These are phyloP conservation scores for Claviceps sorghi DNA, from an alignment of 2,329 filamentous ascomycete species.

Conservation along the genomic window DNA sequence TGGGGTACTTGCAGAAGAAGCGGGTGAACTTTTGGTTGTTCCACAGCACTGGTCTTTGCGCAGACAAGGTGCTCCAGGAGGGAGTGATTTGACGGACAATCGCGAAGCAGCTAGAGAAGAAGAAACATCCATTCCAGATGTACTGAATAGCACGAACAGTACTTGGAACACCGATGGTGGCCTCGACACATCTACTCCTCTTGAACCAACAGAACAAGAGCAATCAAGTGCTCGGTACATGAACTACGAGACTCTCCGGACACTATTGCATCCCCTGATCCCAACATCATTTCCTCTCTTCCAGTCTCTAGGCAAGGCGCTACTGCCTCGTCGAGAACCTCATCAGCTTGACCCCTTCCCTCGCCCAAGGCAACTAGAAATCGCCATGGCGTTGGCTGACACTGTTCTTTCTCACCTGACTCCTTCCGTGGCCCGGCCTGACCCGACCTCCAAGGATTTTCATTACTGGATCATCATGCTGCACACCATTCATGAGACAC, in stretches of 20 bases:
- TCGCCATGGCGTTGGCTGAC: slow-evolving; percentile 54
- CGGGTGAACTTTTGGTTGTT: slow-evolving; percentile 56
- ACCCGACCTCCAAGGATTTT: slow-evolving; percentile 47
- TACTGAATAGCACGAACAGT: slow-evolving; percentile 13
- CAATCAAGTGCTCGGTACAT: slow-evolving; percentile 33
- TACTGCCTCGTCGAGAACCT: slow-evolving; percentile 56
- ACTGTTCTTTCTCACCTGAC: slow-evolving; percentile 55
- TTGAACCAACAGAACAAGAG: slow-evolving; percentile 27
- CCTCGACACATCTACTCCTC: slow-evolving; percentile 11
- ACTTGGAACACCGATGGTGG: slow-evolving; percentile 13
- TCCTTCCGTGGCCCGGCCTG: slow-evolving; percentile 25
- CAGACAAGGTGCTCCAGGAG: slow-evolving; percentile 16
- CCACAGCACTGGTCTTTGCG: slow-evolving; percentile 49
- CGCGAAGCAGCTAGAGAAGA: slow-evolving; percentile 8
- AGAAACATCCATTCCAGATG: slow-evolving; percentile 19
- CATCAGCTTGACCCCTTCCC: slow-evolving; percentile 42
- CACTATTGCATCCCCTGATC: slow-evolving; percentile 64
- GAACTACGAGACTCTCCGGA: slow-evolving; percentile 66
- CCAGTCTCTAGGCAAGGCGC: slow-evolving; percentile 67
- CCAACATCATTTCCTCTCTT: slow-evolving; percentile 73
- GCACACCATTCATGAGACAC: slow-evolving; percentile 60
- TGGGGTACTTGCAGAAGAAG: slow-evolving; percentile 73
- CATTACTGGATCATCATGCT: slow-evolving; percentile 74
- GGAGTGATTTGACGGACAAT: slow-evolving; percentile 11
- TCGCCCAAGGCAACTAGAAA: slow-evolving; percentile 36